Percentiles rank a stretch among this genome's conserved stretches.
Evolutionary conservation across 2,329 filamentous ascomycete species (phyloP).

Genomic region (Phaeosphaeriaceae sp.): DNA sequence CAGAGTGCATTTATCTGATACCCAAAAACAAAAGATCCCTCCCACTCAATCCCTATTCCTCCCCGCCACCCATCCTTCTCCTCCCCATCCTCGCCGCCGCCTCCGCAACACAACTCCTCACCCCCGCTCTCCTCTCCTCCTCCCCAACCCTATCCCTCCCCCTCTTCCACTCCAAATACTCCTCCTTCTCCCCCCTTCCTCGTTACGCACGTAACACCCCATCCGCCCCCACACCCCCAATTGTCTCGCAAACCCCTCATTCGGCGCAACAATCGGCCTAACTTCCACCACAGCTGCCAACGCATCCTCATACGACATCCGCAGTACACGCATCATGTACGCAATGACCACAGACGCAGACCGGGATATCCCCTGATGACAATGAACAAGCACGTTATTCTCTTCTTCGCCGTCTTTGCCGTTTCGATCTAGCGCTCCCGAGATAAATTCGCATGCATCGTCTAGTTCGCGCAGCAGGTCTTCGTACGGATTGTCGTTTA

Average conservation of each 20-base stretch:
- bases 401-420: not conserved
- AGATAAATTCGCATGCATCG: constrained; percentile 13
- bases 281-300: constrained; percentile 7
- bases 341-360: constrained; percentile 16
- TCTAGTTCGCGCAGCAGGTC: constrained; percentile 15
- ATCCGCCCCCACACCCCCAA: constrained; percentile 14
- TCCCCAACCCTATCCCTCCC: not conserved
- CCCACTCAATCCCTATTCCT: no score
- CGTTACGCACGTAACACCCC: constrained; percentile 1
- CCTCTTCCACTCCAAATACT: not conserved
- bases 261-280: constrained; percentile 8
- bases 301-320: constrained; percentile 9
- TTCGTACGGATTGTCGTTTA: constrained; percentile 18
- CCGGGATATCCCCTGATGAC: constrained; percentile 19
- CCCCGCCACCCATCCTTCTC: not conserved
- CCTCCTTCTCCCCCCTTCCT: not conserved
- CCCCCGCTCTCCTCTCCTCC: not conserved
- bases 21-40: no score
- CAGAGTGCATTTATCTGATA: no score
- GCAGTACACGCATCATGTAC: constrained; percentile 16
- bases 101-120: not conserved
- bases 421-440: constrained; percentile 3
- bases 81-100: not conserved
- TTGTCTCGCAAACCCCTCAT: constrained; percentile 22
- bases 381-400: constrained; percentile 20